Evolutionary conservation across 306 rosid genomes (phyloP), one percentile per base, ranked within the genome.

Genomic region (Malus sylvestris): DNA sequence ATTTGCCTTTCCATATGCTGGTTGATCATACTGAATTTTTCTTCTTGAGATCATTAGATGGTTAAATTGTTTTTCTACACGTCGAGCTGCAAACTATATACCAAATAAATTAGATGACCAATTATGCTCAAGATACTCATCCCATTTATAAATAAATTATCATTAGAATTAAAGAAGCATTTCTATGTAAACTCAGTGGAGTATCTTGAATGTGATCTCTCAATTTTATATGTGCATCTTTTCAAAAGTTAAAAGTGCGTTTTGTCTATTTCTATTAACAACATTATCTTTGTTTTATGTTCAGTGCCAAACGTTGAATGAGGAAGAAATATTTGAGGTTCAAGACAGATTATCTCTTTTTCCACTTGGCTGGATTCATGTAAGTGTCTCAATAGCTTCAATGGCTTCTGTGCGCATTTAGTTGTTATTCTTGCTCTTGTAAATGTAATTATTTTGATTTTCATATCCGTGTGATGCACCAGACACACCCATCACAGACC

Each of bases 401-500:
- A 20, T 60, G 15, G n/a, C 25, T 12, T 49, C 20, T 15, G 5
- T 62, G 11, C 22, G 14, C 19, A 49, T 38, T 38, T 38, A 8
- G 29, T 55, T 57, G 18, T 79, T 40, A 42, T 61, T 59, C 13
- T 53, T 45, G 16, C 16, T 40, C 13, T 57, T 70, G 32, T 55
- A 64, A n/a, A 13, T 38, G 30, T 72, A 33, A 77, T 61, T 44
- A 66, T 59, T 38, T 23, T 53, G 20, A n/a, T 67, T 49, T 67
- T 81, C 63, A 35, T 14, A 53, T 73, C 42, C 29, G 42, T 83
- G 75, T 78, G 72, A 67, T 79, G 32, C 71, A 40, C 66, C 96
- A 93, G 99, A 96, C 99, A 22, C 99, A 96, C 82, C 99, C 99
- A 8, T 88, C 98, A 10, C 99, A 96, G 86, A 93, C 99, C 68